Percentiles rank a stretch among this genome's conserved stretches.
Evolutionary conservation across 129 eudicot species (phyloP).

Genomic region (Pittosporum tobira): DNA sequence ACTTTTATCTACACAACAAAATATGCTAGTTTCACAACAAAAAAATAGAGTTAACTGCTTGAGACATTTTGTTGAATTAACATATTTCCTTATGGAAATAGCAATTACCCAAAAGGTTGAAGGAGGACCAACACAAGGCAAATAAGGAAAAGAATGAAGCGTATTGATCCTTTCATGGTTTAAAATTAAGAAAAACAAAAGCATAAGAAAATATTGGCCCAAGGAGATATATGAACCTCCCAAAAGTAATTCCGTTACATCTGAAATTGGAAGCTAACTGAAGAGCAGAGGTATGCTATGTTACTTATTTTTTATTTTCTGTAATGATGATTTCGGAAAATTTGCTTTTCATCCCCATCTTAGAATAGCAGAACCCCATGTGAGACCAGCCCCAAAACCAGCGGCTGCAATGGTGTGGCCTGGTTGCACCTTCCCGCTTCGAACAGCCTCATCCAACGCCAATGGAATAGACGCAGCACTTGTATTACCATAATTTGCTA

Average conservation of each 20-base stretch:
- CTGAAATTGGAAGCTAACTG: neutral
- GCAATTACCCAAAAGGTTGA: neutral
- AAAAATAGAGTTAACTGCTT: no score
- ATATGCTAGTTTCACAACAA: no score
- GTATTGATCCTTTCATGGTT: neutral
- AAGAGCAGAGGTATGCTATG: neutral
- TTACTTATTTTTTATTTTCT: neutral
- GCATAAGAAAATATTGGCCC: neutral
- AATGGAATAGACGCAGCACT: conserved; percentile 97
- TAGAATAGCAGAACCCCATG: conserved; percentile 92
- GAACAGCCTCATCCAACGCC: conserved; percentile 94
- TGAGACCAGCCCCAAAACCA: conserved; percentile 97
- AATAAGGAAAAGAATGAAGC: neutral
- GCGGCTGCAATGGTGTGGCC: conserved; percentile 86
- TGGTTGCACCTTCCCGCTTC: conserved; percentile 70
- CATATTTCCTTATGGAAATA: no score
- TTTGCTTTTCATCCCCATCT: conserved; percentile 53
- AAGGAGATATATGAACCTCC: neutral
- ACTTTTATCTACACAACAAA: no score
- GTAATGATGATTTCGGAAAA: neutral
- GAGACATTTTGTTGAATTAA: no score
- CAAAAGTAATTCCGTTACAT: neutral
- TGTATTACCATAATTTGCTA: conserved; percentile 91
- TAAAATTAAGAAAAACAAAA: neutral
- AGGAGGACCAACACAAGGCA: neutral